A percentile compares a stretch with the other conserved stretches of the same genome.
phyloP scores from a whole-genome alignment of 2,329 filamentous ascomycete genomes.

The Calonectria honghensis region DNA sequence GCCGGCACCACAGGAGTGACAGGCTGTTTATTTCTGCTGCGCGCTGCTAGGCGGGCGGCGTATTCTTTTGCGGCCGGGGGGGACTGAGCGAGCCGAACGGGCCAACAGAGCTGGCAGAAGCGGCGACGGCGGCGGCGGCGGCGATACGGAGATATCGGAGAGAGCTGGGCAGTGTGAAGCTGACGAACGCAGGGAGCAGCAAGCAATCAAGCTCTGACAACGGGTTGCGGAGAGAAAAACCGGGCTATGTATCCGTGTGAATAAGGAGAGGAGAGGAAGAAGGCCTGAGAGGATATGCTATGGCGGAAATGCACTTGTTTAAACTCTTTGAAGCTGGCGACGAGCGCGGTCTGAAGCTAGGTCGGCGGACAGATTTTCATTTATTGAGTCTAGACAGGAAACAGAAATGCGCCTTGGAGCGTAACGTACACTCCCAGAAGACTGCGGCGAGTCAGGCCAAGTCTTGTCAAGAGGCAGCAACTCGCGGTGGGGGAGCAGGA shows the following conservation, averaged over 20 bases:
- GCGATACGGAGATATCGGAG: slow-evolving; percentile 46
- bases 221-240: not conserved
- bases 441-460: slow-evolving; percentile 37
- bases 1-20: slow-evolving; percentile 28
- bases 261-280: slow-evolving; percentile 10
- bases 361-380: slow-evolving; percentile 19
- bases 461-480: slow-evolving; percentile 23
- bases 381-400: slow-evolving; percentile 32
- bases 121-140: slow-evolving; percentile 33
- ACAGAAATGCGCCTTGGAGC: slow-evolving; percentile 27
- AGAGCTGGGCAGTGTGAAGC: slow-evolving; percentile 33
- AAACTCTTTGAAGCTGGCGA: slow-evolving; percentile 31
- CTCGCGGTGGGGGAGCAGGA: slow-evolving; percentile 30
- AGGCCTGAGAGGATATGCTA: not conserved
- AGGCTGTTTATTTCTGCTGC: slow-evolving; percentile 26
- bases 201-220: slow-evolving; percentile 13
- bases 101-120: slow-evolving; percentile 30
- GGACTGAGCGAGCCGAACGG: slow-evolving; percentile 36
- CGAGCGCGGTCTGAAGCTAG: slow-evolving; percentile 26
- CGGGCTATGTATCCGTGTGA: slow-evolving; percentile 3
- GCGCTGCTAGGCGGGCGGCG: slow-evolving; percentile 29
- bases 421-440: slow-evolving; percentile 26
- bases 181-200: slow-evolving; percentile 18
- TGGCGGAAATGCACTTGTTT: slow-evolving; percentile 17
- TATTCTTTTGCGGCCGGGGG: slow-evolving; percentile 34